These are phyloP conservation scores for Colletotrichum magnum DNA, from an alignment of 2,329 filamentous ascomycete species.

Conservation along the genomic window DNA sequence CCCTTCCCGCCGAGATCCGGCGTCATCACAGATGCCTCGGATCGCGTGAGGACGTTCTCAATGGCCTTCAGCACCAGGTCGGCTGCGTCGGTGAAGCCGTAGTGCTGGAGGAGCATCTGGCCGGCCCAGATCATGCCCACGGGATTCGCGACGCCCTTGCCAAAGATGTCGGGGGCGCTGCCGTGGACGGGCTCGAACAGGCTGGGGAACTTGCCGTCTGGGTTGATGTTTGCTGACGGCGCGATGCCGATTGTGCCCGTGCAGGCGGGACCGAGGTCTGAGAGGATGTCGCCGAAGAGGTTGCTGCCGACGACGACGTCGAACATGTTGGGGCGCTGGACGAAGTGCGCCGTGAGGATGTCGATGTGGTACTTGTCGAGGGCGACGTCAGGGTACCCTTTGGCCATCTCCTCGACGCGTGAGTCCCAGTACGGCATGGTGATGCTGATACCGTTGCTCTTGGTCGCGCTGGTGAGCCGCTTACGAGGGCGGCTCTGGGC, in stretches of 20 bases:
- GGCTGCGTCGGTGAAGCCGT: constrained; percentile 46
- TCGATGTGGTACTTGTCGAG: constrained; percentile 78
- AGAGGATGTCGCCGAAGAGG: constrained; percentile 76
- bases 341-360: constrained; percentile 76
- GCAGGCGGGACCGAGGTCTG: constrained; percentile 78
- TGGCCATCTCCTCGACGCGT: constrained; percentile 66
- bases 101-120: constrained; percentile 83
- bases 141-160: constrained; percentile 80
- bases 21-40: constrained; percentile 49
- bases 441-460: constrained; percentile 76
- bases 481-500: constrained; percentile 70
- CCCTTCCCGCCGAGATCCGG: constrained; percentile 50
- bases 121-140: constrained; percentile 79
- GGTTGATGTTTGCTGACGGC: constrained; percentile 78
- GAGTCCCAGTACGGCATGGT: constrained; percentile 80
- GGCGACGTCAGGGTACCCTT: constrained; percentile 72
- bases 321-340: constrained; percentile 69
- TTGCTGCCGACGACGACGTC: constrained; percentile 77
- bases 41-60: constrained; percentile 72
- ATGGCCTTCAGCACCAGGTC: constrained; percentile 72
- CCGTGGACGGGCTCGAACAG: constrained; percentile 82
- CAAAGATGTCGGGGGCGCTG: constrained; percentile 80
- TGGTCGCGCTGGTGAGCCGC: constrained; percentile 74
- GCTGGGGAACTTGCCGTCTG: constrained; percentile 65
- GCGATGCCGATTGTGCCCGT: constrained; percentile 81